Base-by-base conservation (phyloP, 2,329 filamentous ascomycete genomes). In the Cercospora sp. region DNA sequence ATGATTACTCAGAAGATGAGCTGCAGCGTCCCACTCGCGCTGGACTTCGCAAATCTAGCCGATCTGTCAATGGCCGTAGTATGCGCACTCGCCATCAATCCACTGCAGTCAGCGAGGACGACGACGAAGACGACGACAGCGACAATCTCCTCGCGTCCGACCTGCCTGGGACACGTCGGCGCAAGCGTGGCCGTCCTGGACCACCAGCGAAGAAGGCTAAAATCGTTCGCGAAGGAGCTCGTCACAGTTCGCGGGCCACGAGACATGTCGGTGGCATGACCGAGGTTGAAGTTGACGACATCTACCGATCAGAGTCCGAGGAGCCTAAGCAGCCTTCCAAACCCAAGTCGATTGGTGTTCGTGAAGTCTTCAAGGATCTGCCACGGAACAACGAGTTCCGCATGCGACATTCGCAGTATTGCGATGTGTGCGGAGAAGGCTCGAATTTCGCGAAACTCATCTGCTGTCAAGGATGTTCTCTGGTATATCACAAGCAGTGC, bases 401-500 rank as follows among this genome's bases (percentile, higher is more conserved):
- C 64, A 81, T 84, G 24, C 85, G 87, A 10, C 95, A 99, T 79
- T 87, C 85, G 58, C 82, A 86, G 49, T 82, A 82, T 7, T 99
- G 95, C 78, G 89, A 92, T 72, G 85, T 88, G 2, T 99, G 95
- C 76, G 85, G 86, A 8, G 82, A 86, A 59, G 82, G 85, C 24
- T 78, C 81, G 1, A 85, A 83, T 66, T 90, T 89, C 76, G 93
- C 92, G 0, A 83, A 87, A 45, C 82, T 99, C 26, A 86, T 99
- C 37, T 89, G 90, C 76, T 99, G 95, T 74, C 96, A 99, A 80
- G 95, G 95, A 32, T 99, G 95, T 78, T 93, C 90, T 1, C 84
- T 90, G 59, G 86, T 91, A 0, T 97, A 93, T 73, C 95, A 99
- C 80, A 92, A 91, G 78, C 82, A 81, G 49, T 99, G 95, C 76